phyloP scores from a whole-genome alignment of 1,284 basidiomycete species.

The Ustilago hordei region DNA sequence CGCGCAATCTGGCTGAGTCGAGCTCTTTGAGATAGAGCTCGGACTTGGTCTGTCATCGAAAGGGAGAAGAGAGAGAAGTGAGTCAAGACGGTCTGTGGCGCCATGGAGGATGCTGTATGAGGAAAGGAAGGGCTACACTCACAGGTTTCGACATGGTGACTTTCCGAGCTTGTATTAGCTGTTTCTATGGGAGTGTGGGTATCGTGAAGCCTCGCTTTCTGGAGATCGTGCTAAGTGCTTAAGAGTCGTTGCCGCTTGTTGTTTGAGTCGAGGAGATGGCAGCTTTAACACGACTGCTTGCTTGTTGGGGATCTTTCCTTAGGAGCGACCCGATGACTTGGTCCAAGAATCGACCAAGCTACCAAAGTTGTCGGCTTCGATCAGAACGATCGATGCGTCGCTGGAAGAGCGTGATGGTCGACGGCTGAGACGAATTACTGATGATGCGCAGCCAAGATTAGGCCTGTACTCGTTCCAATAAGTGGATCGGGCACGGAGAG shows the following conservation, averaged over 20 bases:
- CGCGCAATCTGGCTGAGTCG: slow-evolving; percentile 62
- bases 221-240: background rate
- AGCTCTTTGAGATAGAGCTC: slow-evolving; percentile 64
- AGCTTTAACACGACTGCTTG: too few species aligned
- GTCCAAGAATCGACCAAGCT: too few species aligned
- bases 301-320: too few species aligned
- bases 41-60: slow-evolving; percentile 48
- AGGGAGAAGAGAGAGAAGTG: slow-evolving; percentile 1
- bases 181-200: background rate
- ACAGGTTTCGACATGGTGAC: slow-evolving; percentile 49
- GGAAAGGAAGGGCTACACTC: slow-evolving; percentile 1
- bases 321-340: too few species aligned
- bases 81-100: background rate
- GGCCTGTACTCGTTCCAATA: background rate
- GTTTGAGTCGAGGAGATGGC: too few species aligned
- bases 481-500: background rate
- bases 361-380: too few species aligned
- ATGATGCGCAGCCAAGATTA: background rate
- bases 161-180: background rate
- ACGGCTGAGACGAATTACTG: background rate
- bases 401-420: background rate
- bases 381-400: background rate
- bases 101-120: background rate
- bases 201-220: background rate
- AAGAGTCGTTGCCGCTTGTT: background rate